Percentiles rank a stretch among this genome's conserved stretches.
phyloP scores from a whole-genome alignment of 2,329 filamentous ascomycete genomes.

The Rutstroemia sp. region DNA sequence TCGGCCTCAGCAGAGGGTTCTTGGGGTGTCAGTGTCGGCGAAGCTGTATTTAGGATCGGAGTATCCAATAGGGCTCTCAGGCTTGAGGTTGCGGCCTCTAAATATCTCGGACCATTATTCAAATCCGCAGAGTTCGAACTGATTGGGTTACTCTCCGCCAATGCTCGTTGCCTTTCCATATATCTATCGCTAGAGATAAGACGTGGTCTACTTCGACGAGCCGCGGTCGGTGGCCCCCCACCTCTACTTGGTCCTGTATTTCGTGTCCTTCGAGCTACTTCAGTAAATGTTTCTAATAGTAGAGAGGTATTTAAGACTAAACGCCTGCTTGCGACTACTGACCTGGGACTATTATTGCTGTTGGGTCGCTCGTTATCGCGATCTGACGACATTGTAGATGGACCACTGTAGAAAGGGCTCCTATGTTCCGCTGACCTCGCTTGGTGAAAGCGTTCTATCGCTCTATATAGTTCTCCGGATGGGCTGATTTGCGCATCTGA shows the following conservation, averaged over 20 bases:
- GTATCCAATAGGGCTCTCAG: slow-evolving; percentile 21
- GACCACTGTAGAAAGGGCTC: not conserved
- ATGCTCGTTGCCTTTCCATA: slow-evolving; percentile 24
- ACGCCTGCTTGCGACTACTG: slow-evolving; percentile 12
- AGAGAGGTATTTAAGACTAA: not conserved
- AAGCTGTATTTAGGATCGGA: slow-evolving; percentile 20
- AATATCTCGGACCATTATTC: slow-evolving; percentile 21
- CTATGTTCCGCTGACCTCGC: not conserved
- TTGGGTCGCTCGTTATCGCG: not conserved
- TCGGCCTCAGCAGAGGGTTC: slow-evolving; percentile 31
- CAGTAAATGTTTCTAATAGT: slow-evolving; percentile 8
- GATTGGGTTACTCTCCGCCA: not conserved
- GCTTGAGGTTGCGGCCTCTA: slow-evolving; percentile 23
- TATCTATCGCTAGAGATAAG: slow-evolving; percentile 24
- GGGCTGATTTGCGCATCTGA: slow-evolving; percentile 33
- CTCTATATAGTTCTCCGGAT: slow-evolving; percentile 37
- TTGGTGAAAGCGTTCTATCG: slow-evolving; percentile 30
- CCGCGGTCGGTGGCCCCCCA: slow-evolving; percentile 4
- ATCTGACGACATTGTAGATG: slow-evolving; percentile 3
- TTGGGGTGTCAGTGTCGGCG: slow-evolving; percentile 14
- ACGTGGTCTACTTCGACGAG: slow-evolving; percentile 20
- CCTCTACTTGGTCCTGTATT: slow-evolving; percentile 8
- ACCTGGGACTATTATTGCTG: not conserved
- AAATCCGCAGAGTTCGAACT: slow-evolving; percentile 18
- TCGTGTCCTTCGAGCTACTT: slow-evolving; percentile 4